Evolutionary conservation across 306 rosid genomes (phyloP).

Genomic region (Medicago ruthenica): DNA sequence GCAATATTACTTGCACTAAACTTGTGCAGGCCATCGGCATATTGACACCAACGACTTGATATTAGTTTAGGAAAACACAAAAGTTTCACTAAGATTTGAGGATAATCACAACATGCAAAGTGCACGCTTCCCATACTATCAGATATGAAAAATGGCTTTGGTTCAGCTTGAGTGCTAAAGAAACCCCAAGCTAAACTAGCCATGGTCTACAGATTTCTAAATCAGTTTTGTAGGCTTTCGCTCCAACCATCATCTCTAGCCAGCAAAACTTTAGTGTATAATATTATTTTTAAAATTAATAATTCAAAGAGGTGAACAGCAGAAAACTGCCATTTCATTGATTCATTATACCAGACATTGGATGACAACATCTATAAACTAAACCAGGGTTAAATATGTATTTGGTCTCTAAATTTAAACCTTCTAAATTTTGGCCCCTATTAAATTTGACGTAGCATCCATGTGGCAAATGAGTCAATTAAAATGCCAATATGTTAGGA

Average conservation of each 20-base stretch:
- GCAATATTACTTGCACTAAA: slow-evolving; percentile 9
- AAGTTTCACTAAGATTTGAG: slow-evolving; percentile 14
- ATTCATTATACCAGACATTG: slow-evolving; percentile 1
- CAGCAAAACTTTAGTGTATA: slow-evolving; percentile 11
- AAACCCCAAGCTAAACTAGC: slow-evolving; percentile 12
- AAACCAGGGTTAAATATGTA: neutral
- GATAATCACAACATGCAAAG: slow-evolving; percentile 27
- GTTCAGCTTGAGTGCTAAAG: slow-evolving; percentile 20
- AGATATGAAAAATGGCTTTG: slow-evolving; percentile 23
- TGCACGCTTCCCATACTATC: slow-evolving; percentile 11
- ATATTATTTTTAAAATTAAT: neutral
- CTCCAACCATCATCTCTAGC: slow-evolving; percentile 37
- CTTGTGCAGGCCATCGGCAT: slow-evolving; percentile 22
- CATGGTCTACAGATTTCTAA: slow-evolving; percentile 26
- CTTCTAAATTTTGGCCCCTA: too few species aligned
- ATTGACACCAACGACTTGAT: slow-evolving; percentile 7
- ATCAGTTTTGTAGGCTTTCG: slow-evolving; percentile 6
- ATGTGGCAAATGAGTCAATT: too few species aligned
- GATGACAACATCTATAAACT: slow-evolving; percentile 23
- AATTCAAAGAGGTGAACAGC: neutral
- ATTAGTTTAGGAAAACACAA: slow-evolving; percentile 16
- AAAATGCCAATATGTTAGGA: too few species aligned
- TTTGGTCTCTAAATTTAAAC: too few species aligned
- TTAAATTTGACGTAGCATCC: too few species aligned
- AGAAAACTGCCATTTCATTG: slow-evolving; percentile 34